Base-by-base conservation (phyloP, 495 filamentous ascomycete genomes). In the Cudoniella acicularis region DNA sequence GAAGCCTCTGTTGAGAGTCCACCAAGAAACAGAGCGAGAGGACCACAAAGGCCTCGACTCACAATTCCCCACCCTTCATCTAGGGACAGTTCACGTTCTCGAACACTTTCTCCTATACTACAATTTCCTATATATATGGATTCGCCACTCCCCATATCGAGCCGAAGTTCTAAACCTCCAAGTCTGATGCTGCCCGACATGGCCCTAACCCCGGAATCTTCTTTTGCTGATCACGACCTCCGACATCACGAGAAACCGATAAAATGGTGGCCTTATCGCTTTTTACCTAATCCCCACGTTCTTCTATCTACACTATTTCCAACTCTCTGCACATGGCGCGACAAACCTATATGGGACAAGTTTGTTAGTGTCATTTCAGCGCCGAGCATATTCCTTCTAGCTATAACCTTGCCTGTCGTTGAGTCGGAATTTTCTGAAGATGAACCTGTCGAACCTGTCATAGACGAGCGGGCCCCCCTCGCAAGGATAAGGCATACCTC, bases 361-460 rank as follows among this genome's bases (percentile, higher is more conserved):
- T 63, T 88, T 16, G 68, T 97, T 16, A 90, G 90, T 22, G 58
- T 96, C 11, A 75, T 94, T 54, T 90, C 92, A 3, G 87, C 90
- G 2, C 91, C 94, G 3, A 96, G 87, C 64, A 88, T 98, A 25
- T 92, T 99, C 53, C 76, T 96, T 3, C 79, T 99, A 10, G 92
- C 92, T 0, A 85, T 94, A 30, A 98, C 95, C 0, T 69, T 99
- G n/a, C 95, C 95, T 2, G 91, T 98, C 0, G 85, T 96, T 9
- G 91, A 98, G 56, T 71, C 68, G 0, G 80, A 82, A 27, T 71
- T 79, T 9, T 75, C 81, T 10, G 77, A 79, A 26, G 73, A 81
- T 2, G 71, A 78, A 1, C 79, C 84, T n/a, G 71, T 72, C 41
- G 56, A 58, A 27, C 51, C 42, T 25, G 45, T 55, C 9, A 17